Evolutionary conservation across 2,329 filamentous ascomycete genomes (phyloP), one percentile per base, ranked within the genome.

Genomic region (Trichoderma hamatum): DNA sequence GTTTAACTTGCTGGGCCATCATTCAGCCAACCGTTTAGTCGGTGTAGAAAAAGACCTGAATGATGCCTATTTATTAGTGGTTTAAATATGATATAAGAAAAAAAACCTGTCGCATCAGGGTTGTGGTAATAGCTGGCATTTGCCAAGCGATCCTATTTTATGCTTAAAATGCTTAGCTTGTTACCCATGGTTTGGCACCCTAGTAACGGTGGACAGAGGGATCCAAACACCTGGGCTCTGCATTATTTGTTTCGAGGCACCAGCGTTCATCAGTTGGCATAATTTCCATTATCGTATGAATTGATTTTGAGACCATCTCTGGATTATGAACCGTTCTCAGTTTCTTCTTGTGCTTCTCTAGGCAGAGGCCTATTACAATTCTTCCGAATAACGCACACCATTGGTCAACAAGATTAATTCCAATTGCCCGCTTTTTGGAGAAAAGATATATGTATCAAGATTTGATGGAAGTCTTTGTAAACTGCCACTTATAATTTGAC

Each of bases 141-240:
- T 39, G 60, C 51, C 34, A 28, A 24, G 49, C 49, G 60, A 46
- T 49, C 46, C 60, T 52, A 26, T 34, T 52, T 63, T 63, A 63
- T 63, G 60, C 60, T 63, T 63, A 63, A 39, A 39, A 52, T 28
- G 11, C 62, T n/a, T 21, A 36, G 16, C 49, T 10, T 32, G 46
- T 34, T 49, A 14, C 49, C 49, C 11, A 24, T 24, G 7, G 14
- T 26, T 14, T 24, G 46, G 26, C 51, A 6, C 3, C 21, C 4
- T 54, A 28, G 46, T 63, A 21, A 32, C 46, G 6, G 14, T 32
- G 9, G 16, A 19, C 3, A 43, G 16, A 5, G 21, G 7, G n/a
- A 49, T 6, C 24, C 30, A 26, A 28, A 55, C 19, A 10, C 6
- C 26, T 21, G 49, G 43, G 30, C 16, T 55, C 14, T 55, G 21